Evolutionary conservation across 2,329 filamentous ascomycete genomes (phyloP), one percentile per base, ranked within the genome.

Genomic region (Lachnellula arida): DNA sequence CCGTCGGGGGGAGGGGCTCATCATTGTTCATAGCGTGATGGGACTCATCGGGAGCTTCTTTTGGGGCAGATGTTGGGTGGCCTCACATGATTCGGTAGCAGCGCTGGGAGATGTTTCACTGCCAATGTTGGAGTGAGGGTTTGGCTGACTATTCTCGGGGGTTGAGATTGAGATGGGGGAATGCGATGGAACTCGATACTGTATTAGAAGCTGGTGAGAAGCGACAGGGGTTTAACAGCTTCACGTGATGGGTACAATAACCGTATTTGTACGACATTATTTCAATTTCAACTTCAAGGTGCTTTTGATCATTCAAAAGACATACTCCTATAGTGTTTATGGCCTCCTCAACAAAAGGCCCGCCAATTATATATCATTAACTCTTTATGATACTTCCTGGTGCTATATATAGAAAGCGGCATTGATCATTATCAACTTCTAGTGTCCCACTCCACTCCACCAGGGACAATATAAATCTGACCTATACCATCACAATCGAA

Each of bases 11-110:
- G 63, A 60, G 65, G 59, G 75, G 68, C 28, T 32, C 28, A 67
- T 79, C 77, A 78, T 79, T 69, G 76, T 73, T 78, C 77, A 80
- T 80, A 73, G 74, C 76, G 71, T 62, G 57, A 55, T 58, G 61
- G 28, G 50, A 64, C 60, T 66, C 68, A 71, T 71, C 61, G 60
- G 62, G 59, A 53, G 52, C 42, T 34, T 46, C n/a, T 57, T 46
- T 32, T 39, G 49, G 40, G 49, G 43, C 53, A 51, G 25, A 17
- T 53, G 28, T 46, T 34, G 49, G 54, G 37, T 49, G 49, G 28
- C 53, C 14, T 65, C 57, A 66, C 64, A 66, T 66, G 42, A 49
- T 60, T 65, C 35, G 53, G 49, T 4, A 12, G 35, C 17, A 23
- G 50, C 37, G 46, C 46, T 32, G 34, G 50, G 34, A 22, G 17